Evolutionary conservation across 495 filamentous ascomycete species (phyloP), one percentile per base, ranked within the genome.

Genomic region (Penicillium mononematosum): DNA sequence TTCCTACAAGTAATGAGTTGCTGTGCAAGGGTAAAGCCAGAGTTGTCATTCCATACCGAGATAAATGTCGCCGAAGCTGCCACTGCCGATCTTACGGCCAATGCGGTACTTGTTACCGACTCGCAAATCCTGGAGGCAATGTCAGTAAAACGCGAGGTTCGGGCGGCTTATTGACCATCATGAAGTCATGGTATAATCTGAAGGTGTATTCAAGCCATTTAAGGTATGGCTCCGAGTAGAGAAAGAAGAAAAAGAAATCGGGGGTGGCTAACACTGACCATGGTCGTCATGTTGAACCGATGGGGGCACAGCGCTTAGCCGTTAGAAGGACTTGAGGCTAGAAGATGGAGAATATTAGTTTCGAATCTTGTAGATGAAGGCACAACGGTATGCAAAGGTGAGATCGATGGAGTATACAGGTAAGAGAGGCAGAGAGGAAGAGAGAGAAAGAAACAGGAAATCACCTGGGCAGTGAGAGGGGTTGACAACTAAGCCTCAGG

Each of bases 71-170:
- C 95, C 95, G 75, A 99, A 99, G 72, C 88, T 92, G 63, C 95
- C 95, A 58, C 92, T 96, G 62, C 95, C 95, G 71, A 99, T 99
- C 83, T 99, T 99, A 55, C 95, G 91, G 65, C 95, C 95, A 75
- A 99, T 99, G 58, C 95, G 91, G 85, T 99, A 99, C 78, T 99
- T 98, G 75, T 99, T 99, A 73, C 94, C 94, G 79, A 99, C 94
- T 74, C 94, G 90, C 63, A 99, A 85, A 87, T 99, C 94, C 94
- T 98, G 56, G 56, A 46, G 20, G 54, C 29, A 42, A 52, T 53
- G 63, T 70, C 44, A 67, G 68, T 45, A 60, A 19, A 55, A 25
- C 17, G 11, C 4, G 31, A 17, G 24, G 14, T 46, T 7, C 6
- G 45, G 17, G 5, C 16, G 7, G 31, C 42, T 45, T 10, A 29